Percentiles rank a stretch among this genome's conserved stretches.
phyloP scores from a whole-genome alignment of 2,329 filamentous ascomycete species.

The Fusarium sp. region DNA sequence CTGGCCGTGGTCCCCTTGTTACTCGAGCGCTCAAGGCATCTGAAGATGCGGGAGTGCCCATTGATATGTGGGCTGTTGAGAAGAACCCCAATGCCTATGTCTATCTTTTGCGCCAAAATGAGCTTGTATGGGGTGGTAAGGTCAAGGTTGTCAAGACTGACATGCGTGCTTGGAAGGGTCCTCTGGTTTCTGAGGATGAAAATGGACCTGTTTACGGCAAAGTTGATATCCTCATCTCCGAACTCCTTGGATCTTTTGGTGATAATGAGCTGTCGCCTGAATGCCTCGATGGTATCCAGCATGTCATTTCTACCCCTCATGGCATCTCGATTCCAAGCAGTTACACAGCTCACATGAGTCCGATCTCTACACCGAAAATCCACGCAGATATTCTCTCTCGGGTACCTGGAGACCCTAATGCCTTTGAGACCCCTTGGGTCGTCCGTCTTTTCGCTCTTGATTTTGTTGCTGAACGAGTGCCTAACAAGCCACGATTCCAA shows the following conservation, averaged over 20 bases:
- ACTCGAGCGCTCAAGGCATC: slow-evolving; percentile 87
- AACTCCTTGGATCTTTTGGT: slow-evolving; percentile 92
- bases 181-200: slow-evolving; percentile 61
- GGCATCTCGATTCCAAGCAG: slow-evolving; percentile 94
- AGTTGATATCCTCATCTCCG: slow-evolving; percentile 93
- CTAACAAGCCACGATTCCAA: slow-evolving; percentile 73
- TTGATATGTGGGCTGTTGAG: slow-evolving; percentile 92
- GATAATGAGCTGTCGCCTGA: slow-evolving; percentile 98
- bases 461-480: slow-evolving; percentile 76
- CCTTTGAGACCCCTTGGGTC: slow-evolving; percentile 93
- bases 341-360: slow-evolving; percentile 94
- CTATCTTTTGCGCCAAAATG: slow-evolving; percentile 87
- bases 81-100: slow-evolving; percentile 99
- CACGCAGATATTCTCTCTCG: slow-evolving; percentile 82
- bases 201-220: slow-evolving; percentile 66
- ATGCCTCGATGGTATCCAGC: slow-evolving; percentile 94
- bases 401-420: slow-evolving; percentile 69
- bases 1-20: slow-evolving; percentile 91
- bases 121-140: slow-evolving; percentile 79
- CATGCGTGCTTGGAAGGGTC: slow-evolving; percentile 96
- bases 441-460: slow-evolving; percentile 92
- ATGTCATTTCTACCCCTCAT: slow-evolving; percentile 79
- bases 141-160: slow-evolving; percentile 95
- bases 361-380: slow-evolving; percentile 87
- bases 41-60: slow-evolving; percentile 76